Base-by-base conservation (phyloP, 2,329 filamentous ascomycete genomes). In the Colletotrichum chlorophyti region DNA sequence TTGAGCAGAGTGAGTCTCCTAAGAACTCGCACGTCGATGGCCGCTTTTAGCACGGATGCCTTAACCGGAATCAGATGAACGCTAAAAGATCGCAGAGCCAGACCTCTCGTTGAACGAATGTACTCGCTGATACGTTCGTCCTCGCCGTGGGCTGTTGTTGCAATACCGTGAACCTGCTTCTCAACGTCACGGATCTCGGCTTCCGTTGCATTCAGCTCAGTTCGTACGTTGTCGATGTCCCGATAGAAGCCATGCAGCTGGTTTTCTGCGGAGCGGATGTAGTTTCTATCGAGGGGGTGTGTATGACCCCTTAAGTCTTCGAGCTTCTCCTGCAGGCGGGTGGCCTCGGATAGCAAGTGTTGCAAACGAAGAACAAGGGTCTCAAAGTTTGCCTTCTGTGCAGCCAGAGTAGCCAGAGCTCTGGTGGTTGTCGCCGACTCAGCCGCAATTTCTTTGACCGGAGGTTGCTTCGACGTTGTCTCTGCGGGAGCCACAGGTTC, bases 1-100 rank as follows among this genome's bases (percentile, higher is more conserved):
- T 86, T 87, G 41, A 90, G 78, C 21, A 90, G 74, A 1, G 84
- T 86, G 15, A 90, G 73, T 42, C 77, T 78, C 62, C 74, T 80
- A n/a, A 90, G 73, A 4, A 75, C 74, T n/a, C 74, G 74, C 4
- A 89, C 65, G 63, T 89, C 84, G 31, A 89, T 72, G 1, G 83
- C 82, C 24, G 78, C 76, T 15, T 76, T 79, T 8, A 90, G 66
- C 0, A 87, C 78, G 0, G 81, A 82, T 3, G 85, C 76, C 67
- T 83, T 86, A 64, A 86, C 76, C 0, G 86, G 86, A 29, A 90
- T 79, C 27, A 86, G 76, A 64, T 86, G 77, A 23, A 89, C 76
- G 52, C 77, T 77, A 15, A 90, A 74, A 2, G 76, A 77, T 47
- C 82, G 71, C 2, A 90, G 74, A 2, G 80, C 73, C 11, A 89